Conservation (phyloP, 2,329 filamentous ascomycete species). For the Calycina marina region DNA sequence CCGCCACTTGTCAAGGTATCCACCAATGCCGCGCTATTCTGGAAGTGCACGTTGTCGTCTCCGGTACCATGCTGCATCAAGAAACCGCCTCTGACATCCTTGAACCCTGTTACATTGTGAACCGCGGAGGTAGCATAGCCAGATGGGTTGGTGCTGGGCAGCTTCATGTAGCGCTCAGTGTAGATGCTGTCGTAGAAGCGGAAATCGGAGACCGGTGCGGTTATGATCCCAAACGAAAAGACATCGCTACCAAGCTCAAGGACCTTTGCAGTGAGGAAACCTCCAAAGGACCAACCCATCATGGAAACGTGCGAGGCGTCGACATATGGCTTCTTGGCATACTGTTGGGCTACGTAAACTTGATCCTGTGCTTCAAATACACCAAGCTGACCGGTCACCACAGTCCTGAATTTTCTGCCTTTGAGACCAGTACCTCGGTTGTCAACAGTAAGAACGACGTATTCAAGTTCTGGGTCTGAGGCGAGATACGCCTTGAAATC, state of each 20-base stretch:
- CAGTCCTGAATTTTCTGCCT: conserved; percentile 45
- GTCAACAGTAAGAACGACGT: conserved; percentile 53
- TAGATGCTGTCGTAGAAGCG: conserved; percentile 59
- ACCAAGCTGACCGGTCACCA: conserved; percentile 44
- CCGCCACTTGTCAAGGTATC: conserved; percentile 45
- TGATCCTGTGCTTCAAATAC: conserved; percentile 51
- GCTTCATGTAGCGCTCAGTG: conserved; percentile 62
- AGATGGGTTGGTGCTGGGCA: conserved; percentile 34
- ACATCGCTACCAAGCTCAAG: conserved; percentile 44
- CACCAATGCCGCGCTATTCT: conserved; percentile 46
- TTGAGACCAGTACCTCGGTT: conserved; percentile 52
- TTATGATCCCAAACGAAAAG: conserved; percentile 48
- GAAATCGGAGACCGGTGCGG: conserved; percentile 54
- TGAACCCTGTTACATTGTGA: conserved; percentile 42
- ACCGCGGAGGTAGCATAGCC: conserved; percentile 50
- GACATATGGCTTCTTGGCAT: conserved; percentile 37
- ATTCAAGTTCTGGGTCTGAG: conserved; percentile 53
- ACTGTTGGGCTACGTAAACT: conserved; percentile 47
- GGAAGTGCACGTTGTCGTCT: conserved; percentile 61
- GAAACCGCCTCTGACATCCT: conserved; percentile 43
- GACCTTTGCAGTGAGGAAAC: conserved; percentile 51
- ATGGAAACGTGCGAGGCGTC: conserved; percentile 46
- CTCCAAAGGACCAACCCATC: conserved; percentile 56
- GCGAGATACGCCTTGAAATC: conserved; percentile 49
- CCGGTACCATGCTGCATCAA: conserved; percentile 51